A percentile compares a stretch with the other conserved stretches of the same genome.
Conservation (phyloP, 2,329 filamentous ascomycete species). For the Sporothrix euskadiensis region DNA sequence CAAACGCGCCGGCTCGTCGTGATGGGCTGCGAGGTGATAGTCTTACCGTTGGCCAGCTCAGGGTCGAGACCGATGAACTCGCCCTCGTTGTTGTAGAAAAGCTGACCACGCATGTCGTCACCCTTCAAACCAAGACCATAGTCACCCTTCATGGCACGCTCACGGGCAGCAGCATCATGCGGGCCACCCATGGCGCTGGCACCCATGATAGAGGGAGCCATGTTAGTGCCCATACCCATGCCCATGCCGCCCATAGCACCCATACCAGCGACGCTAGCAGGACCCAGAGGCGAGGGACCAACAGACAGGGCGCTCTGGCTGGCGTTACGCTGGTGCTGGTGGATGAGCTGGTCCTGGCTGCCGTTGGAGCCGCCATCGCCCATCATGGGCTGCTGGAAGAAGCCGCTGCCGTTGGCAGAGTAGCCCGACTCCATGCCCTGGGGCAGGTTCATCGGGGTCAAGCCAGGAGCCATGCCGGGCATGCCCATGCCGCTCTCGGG, state of each 20-base stretch:
- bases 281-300: slow-evolving; percentile 41
- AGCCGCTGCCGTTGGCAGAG: slow-evolving; percentile 65
- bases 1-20: slow-evolving; percentile 69
- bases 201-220: slow-evolving; percentile 49
- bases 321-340: slow-evolving; percentile 53
- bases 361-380: slow-evolving; percentile 62
- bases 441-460: slow-evolving; percentile 44
- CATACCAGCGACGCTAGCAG: slow-evolving; percentile 29
- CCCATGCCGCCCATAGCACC: slow-evolving; percentile 44
- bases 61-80: slow-evolving; percentile 72
- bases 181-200: slow-evolving; percentile 36
- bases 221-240: slow-evolving; percentile 45
- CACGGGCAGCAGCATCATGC: slow-evolving; percentile 43
- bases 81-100: slow-evolving; percentile 72
- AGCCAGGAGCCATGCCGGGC: slow-evolving; percentile 30
- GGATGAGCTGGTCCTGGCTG: slow-evolving; percentile 70
- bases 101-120: slow-evolving; percentile 70
- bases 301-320: slow-evolving; percentile 53
- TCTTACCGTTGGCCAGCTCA: slow-evolving; percentile 74
- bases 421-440: slow-evolving; percentile 72
- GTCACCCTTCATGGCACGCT: slow-evolving; percentile 62
- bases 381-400: slow-evolving; percentile 66
- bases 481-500: slow-evolving; percentile 48
- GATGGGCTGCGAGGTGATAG: slow-evolving; percentile 69
- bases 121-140: slow-evolving; percentile 88